Evolutionary conservation across 2,329 filamentous ascomycete species (phyloP), one percentile per base, ranked within the genome.

Genomic region (Trichoderma simmonsii): DNA sequence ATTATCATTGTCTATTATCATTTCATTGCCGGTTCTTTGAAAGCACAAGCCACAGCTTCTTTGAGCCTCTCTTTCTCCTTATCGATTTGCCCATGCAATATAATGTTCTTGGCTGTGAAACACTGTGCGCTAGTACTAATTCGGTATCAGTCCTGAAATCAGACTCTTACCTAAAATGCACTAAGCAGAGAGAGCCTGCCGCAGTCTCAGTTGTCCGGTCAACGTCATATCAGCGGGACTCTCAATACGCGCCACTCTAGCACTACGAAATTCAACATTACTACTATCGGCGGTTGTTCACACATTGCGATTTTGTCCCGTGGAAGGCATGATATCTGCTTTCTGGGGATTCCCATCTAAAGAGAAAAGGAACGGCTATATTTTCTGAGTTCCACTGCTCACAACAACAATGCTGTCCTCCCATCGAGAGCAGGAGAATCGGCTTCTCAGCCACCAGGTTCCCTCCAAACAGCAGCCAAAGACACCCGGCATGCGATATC

Each of bases 341-440:
- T 56, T 32, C n/a, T 15, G 30, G 43, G 12, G 28, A 21, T 48
- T n/a, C 30, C 18, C 14, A 54, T 2, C 8, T 9, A 14, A n/a
- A 9, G 18, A 7, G 18, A 39, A 54, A 18, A 34, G 32, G 18
- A 32, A 34, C 15, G n/a, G 4, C n/a, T 11, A 32, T 24, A 36
- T 12, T 11, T 8, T 30, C 18, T n/a, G 12, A 36, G 26, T 18
- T 26, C 7, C 7, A 28, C 57, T 8, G 48, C 48, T 18, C 32
- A 61, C 6, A 34, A 73, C n/a, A 77, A 77, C 74, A 66, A 97
- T 95, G 93, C 86, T 94, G 79, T 92, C 93, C 73, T 87, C 91
- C 79, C 90, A 91, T 79, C 89, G 90, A 77, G 93, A 97, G 82
- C 94, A 97, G 83, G 95, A 98, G 82, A 98, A 98, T 82, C 83